These are phyloP conservation scores for Bruguiera hainesii DNA, from an alignment of 441 rosid species.

Conservation along the genomic window DNA sequence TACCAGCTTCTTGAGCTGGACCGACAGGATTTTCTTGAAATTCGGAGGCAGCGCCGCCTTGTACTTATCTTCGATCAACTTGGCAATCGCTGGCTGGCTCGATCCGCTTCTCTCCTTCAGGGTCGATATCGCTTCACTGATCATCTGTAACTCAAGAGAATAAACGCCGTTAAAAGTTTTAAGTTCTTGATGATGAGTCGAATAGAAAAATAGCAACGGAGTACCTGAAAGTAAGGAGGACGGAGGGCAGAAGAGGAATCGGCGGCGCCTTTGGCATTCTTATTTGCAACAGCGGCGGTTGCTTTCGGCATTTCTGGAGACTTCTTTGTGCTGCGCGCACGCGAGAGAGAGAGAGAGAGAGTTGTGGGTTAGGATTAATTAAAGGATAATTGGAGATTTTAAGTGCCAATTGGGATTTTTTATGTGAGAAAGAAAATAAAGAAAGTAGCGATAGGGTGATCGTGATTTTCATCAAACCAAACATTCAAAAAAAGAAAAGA, in stretches of 20 bases:
- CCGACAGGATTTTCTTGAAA: slow-evolving; percentile 58
- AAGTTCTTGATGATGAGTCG: no score
- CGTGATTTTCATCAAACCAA: no score
- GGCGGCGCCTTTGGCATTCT: neutral
- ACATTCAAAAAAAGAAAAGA: no score
- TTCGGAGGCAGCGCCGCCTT: slow-evolving; percentile 45
- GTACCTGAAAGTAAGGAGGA: slow-evolving; percentile 19
- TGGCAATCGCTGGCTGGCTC: slow-evolving; percentile 77
- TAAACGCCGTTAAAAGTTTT: neutral
- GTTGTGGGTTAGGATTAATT: neutral
- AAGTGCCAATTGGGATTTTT: neutral
- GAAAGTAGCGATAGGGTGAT: neutral
- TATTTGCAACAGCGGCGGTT: slow-evolving; percentile 11
- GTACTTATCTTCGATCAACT: slow-evolving; percentile 69
- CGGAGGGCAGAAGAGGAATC: slow-evolving; percentile 5
- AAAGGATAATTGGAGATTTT: neutral
- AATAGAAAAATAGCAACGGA: neutral
- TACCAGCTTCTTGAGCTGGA: slow-evolving; percentile 60
- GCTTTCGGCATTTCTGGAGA: slow-evolving; percentile 19
- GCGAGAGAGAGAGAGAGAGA: neutral
- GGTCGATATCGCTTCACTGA: slow-evolving; percentile 59
- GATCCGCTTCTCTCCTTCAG: slow-evolving; percentile 80
- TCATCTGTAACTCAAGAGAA: slow-evolving; percentile 42
- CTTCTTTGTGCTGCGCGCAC: no score
- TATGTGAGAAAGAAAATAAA: neutral